Percentiles rank a stretch among this genome's conserved stretches.
These are phyloP conservation scores for Xylaria grammica DNA, from an alignment of 495 filamentous ascomycete species.

Conservation along the genomic window DNA sequence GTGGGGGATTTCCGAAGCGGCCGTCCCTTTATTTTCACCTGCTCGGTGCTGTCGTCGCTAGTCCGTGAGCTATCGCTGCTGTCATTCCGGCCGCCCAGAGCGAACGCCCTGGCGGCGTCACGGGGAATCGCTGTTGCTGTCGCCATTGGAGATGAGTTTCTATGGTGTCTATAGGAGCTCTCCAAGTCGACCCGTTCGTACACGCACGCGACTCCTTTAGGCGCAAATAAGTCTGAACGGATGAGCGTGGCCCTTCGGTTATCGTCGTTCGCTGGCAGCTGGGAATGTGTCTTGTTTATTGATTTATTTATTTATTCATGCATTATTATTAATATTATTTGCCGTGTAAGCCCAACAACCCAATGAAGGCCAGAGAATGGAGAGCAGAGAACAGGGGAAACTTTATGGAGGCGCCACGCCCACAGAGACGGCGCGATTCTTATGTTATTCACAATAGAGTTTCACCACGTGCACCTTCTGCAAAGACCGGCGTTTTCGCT, in stretches of 20 bases:
- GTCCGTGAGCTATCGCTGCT: slow-evolving; percentile 41
- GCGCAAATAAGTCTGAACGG: background rate
- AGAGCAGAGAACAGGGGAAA: background rate
- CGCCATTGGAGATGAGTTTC: slow-evolving; percentile 31
- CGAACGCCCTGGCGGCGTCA: slow-evolving; percentile 1
- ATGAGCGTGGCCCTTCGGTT: background rate
- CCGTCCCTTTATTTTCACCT: slow-evolving; percentile 26
- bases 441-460: slow-evolving; percentile 18
- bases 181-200: background rate
- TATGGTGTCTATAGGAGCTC: background rate
- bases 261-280: background rate
- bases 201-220: background rate
- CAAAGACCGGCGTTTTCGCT: background rate
- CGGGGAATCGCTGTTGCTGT: slow-evolving; percentile 25
- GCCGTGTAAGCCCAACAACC: too few relatives aligned
- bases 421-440: background rate
- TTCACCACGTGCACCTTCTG: slow-evolving; percentile 9
- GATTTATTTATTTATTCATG: background rate
- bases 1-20: background rate
- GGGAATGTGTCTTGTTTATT: background rate
- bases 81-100: slow-evolving; percentile 34
- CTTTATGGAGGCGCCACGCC: background rate
- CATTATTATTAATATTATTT: background rate
- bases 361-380: background rate
- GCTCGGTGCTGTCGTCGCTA: slow-evolving; percentile 35